Base-by-base conservation (phyloP, 176 grass and related monocot species). In the Lolium multiflorum region DNA sequence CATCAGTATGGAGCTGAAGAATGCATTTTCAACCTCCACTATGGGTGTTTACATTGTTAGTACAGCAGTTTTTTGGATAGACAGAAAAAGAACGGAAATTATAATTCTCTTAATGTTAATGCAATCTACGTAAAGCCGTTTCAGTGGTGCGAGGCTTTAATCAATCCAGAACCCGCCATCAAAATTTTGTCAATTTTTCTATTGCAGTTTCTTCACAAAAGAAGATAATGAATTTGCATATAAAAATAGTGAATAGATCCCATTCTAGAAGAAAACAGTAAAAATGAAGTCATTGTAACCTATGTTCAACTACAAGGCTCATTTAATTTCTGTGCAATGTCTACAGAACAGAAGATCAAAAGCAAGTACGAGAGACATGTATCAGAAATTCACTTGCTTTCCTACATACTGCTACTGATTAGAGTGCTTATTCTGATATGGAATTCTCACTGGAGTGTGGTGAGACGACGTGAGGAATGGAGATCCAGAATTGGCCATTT, bases 61-160 rank as follows among this genome's bases (percentile, higher is more conserved):
- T 85, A 65, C 35, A 85, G 14, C 43, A 81, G 20, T 63, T 49
- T 22, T 22, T 9, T 38, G 4, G 20, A 84, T 21, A 80, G 25
- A 15, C 22, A 72, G 41, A 86, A 76, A 7, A 18, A 84, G 12
- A 71, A 79, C 26, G 22, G 16, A 71, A 80, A 49, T 17, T 71
- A 25, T 80, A 48, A 62, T 5, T 24, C 54, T 25, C 72, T 66
- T 47, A 7, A 25, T 71, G 14, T n/a, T 79, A 46, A 78, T n/a
- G 64, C 57, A 79, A 18, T 79, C 24, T 14, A 18, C 13, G 20
- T 60, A 22, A 11, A 9, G 11, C 20, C 2, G 3, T 10, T 60
- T 22, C 10, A 26, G 11, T 4, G 4, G 26, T 26, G 22, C n/a
- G 71, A 86, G n/a, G 8, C 81, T 44, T 10, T 39, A 51, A 35